Evolutionary conservation across 345 rosid species (phyloP).

Genomic region (Bruguiera gymnorhiza): DNA sequence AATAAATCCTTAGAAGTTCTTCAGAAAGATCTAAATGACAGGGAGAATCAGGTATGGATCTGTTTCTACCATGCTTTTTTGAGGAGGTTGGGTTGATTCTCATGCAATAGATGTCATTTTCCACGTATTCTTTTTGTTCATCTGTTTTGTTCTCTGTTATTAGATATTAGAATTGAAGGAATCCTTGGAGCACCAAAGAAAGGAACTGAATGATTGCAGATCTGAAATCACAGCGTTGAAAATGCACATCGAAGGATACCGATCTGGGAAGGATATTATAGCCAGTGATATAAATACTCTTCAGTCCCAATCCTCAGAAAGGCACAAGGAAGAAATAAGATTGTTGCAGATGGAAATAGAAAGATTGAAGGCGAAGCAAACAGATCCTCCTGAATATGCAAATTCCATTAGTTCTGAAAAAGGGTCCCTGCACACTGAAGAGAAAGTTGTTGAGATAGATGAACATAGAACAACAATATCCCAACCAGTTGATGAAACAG

Average conservation of each 20-base stretch:
- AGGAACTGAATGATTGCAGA: slow-evolving; percentile 80
- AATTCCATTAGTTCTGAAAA: slow-evolving; percentile 35
- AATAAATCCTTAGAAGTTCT: slow-evolving; percentile 64
- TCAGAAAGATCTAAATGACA: slow-evolving; percentile 79
- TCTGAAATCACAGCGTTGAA: slow-evolving; percentile 90
- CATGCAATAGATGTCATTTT: not conserved
- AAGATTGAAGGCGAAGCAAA: slow-evolving; percentile 37
- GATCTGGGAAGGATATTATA: slow-evolving; percentile 43
- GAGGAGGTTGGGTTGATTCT: slow-evolving; percentile 12
- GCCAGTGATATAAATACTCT: slow-evolving; percentile 43
- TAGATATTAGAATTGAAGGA: slow-evolving; percentile 78
- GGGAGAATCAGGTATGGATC: slow-evolving; percentile 69
- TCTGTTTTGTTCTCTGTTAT: slow-evolving; percentile 7
- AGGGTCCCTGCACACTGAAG: slow-evolving; percentile 46
- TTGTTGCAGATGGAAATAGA: slow-evolving; percentile 58
- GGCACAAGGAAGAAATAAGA: slow-evolving; percentile 54
- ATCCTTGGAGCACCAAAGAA: slow-evolving; percentile 64
- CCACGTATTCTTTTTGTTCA: not conserved
- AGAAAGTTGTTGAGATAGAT: slow-evolving; percentile 61
- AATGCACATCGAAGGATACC: slow-evolving; percentile 85
- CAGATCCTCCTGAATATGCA: slow-evolving; percentile 29
- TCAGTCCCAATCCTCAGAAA: slow-evolving; percentile 53
- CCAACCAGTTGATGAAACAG: slow-evolving; percentile 36
- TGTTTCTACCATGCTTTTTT: slow-evolving; percentile 20
- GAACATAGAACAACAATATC: slow-evolving; percentile 51